Percentiles rank a stretch among this genome's conserved stretches.
Evolutionary conservation across 1,284 basidiomycete genomes (phyloP).

Genomic region (Naganishia liquefaciens): DNA sequence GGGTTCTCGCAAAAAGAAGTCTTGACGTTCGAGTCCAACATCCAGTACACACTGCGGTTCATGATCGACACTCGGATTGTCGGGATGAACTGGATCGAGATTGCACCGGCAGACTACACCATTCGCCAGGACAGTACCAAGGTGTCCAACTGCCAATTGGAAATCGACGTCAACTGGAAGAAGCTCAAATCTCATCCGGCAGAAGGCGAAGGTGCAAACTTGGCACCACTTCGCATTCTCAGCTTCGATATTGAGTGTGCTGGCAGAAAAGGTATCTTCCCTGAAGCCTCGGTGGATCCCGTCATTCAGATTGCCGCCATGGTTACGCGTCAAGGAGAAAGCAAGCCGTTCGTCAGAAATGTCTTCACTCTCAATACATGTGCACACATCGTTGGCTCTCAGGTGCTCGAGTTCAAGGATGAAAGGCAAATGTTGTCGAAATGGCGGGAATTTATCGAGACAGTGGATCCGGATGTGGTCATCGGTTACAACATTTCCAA

Average conservation of each 20-base stretch:
- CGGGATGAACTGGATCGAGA: constrained; percentile 97
- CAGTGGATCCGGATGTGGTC: constrained; percentile 87
- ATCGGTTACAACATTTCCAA: constrained; percentile 90
- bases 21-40: constrained; percentile 89
- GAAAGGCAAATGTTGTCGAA: constrained; percentile 70
- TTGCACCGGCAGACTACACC: constrained; percentile 75
- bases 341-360: constrained; percentile 87
- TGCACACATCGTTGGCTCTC: constrained; percentile 88
- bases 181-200: constrained; percentile 82
- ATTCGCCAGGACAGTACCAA: constrained; percentile 62
- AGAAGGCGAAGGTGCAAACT: constrained; percentile 83
- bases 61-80: constrained; percentile 95
- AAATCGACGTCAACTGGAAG: constrained; percentile 73
- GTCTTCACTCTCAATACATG: constrained; percentile 94
- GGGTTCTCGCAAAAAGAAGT: constrained; percentile 64
- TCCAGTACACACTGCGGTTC: constrained; percentile 81
- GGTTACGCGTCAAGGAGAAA: constrained; percentile 92
- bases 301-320: constrained; percentile 97
- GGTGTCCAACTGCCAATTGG: constrained; percentile 81
- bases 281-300: constrained; percentile 81
- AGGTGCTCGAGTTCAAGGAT: constrained; percentile 80
- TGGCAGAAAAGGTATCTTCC: constrained; percentile 91
- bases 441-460: constrained; percentile 82
- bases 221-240: constrained; percentile 85
- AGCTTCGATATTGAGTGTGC: constrained; percentile 98